Conservation (phyloP, 2,329 filamentous ascomycete genomes). For the Colletotrichum neosansevieriae region DNA sequence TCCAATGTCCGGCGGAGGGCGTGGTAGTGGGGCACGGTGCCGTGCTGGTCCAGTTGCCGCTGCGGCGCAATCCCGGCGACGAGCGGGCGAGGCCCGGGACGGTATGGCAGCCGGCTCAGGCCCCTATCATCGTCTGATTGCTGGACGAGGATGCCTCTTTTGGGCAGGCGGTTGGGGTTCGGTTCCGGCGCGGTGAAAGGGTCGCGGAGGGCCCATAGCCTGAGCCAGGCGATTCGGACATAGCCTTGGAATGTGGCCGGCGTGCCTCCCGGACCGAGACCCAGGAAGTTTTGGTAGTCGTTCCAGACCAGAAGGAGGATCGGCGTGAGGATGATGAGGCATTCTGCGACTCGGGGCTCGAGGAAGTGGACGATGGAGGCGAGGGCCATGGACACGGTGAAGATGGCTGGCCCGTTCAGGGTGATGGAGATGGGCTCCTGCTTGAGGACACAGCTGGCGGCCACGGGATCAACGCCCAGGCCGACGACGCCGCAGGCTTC, state of each 20-base stretch:
- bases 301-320: slow-evolving; percentile 67
- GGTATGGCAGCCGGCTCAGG: slow-evolving; percentile 65
- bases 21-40: slow-evolving; percentile 65
- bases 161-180: slow-evolving; percentile 63
- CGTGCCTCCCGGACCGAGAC: slow-evolving; percentile 83
- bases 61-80: slow-evolving; percentile 86
- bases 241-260: slow-evolving; percentile 81
- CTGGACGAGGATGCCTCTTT: slow-evolving; percentile 68
- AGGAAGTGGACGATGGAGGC: slow-evolving; percentile 65
- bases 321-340: slow-evolving; percentile 63
- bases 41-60: slow-evolving; percentile 78
- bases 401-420: slow-evolving; percentile 63
- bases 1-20: slow-evolving; percentile 66
- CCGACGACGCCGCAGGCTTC: slow-evolving; percentile 37
- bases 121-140: neutral
- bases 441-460: slow-evolving; percentile 48
- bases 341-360: slow-evolving; percentile 60
- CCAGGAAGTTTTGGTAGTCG: slow-evolving; percentile 82
- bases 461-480: slow-evolving; percentile 54
- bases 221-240: slow-evolving; percentile 77
- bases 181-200: slow-evolving; percentile 72
- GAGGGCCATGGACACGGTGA: slow-evolving; percentile 58
- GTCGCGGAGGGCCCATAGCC: slow-evolving; percentile 77
- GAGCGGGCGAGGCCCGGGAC: slow-evolving; percentile 72
- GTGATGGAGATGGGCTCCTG: slow-evolving; percentile 66